phyloP scores from a whole-genome alignment of 495 filamentous ascomycete genomes.

The Podospora anserina region DNA sequence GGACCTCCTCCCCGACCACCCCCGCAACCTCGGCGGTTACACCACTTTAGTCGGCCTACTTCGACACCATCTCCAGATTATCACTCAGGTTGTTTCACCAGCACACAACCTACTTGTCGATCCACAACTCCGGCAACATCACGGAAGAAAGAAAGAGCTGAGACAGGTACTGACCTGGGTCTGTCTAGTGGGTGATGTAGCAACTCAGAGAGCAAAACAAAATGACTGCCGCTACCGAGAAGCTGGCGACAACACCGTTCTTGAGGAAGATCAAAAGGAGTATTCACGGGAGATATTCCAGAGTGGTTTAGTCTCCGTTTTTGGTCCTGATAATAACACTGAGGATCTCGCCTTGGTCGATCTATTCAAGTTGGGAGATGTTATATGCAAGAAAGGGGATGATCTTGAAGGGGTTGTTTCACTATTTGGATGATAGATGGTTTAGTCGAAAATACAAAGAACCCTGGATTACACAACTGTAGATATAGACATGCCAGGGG shows the following conservation, averaged over 20 bases:
- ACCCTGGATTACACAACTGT: too few species aligned
- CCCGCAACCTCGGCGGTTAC: conserved; percentile 31
- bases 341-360: too few species aligned
- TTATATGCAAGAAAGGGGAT: too few species aligned
- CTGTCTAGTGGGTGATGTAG: conserved; percentile 20
- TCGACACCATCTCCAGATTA: conserved; percentile 11
- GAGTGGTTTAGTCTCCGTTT: not conserved
- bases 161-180: conserved; percentile 22
- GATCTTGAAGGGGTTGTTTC: too few species aligned
- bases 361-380: too few species aligned
- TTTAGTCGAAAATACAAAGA: too few species aligned
- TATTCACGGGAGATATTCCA: not conserved
- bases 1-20: conserved; percentile 30
- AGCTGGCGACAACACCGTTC: not conserved
- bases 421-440: too few species aligned
- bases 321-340: too few species aligned
- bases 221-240: conserved; percentile 9
- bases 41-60: conserved; percentile 26
- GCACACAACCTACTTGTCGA: not conserved
- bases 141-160: not conserved
- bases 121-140: not conserved
- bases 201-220: conserved; percentile 18
- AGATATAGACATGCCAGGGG: too few species aligned
- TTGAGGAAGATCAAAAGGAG: not conserved
- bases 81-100: not conserved